phyloP scores from a whole-genome alignment of 441 rosid genomes.

The Macaranga tanarius region DNA sequence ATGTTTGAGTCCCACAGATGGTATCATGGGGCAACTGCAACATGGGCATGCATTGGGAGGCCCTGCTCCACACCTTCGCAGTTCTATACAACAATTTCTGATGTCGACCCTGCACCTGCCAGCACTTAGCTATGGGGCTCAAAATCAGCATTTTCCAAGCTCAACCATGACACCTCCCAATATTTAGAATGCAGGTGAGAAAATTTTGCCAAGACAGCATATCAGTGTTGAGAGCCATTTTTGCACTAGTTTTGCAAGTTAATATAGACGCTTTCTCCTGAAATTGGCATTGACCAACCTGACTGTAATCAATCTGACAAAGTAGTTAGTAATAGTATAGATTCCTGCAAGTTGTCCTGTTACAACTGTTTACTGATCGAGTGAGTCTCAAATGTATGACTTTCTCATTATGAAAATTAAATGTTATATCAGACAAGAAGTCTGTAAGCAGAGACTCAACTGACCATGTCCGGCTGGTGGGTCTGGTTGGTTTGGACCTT shows the following conservation, averaged over 20 bases:
- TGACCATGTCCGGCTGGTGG: slow-evolving; percentile 54
- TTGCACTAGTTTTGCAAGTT: too few species aligned
- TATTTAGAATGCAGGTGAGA: not conserved
- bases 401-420: too few species aligned
- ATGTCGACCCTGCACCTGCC: not conserved
- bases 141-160: not conserved
- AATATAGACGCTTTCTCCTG: too few species aligned
- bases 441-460: slow-evolving; percentile 43
- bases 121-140: not conserved
- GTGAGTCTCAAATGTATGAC: too few species aligned
- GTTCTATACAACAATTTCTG: not conserved
- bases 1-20: not conserved
- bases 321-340: too few species aligned
- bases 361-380: too few species aligned
- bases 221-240: too few species aligned
- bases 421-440: slow-evolving; percentile 11
- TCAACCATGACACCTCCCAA: not conserved
- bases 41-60: not conserved
- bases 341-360: too few species aligned
- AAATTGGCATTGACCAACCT: too few species aligned
- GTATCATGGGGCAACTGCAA: not conserved
- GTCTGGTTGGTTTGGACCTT: slow-evolving; percentile 71
- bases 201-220: not conserved
- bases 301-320: too few species aligned
- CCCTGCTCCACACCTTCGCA: slow-evolving; percentile 21